Evolutionary conservation across 495 filamentous ascomycete genomes (phyloP).

Genomic region (Haplographium delicatum): DNA sequence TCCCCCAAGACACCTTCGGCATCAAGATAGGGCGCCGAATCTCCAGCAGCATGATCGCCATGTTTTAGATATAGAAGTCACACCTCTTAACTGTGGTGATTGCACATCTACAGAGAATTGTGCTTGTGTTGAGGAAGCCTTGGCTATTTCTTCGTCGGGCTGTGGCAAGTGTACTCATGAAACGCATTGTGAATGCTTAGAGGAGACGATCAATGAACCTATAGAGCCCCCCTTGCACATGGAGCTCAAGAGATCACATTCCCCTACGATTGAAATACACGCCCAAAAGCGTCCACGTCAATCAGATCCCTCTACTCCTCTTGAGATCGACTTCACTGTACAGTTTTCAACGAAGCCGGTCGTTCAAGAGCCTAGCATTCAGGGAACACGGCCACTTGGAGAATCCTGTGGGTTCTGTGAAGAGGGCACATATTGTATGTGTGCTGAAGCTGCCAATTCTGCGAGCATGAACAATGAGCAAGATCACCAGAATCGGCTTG

Average conservation of each 20-base stretch:
- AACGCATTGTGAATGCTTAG: slow-evolving; percentile 63
- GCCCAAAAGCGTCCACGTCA: slow-evolving; percentile 27
- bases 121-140: slow-evolving; percentile 46
- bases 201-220: slow-evolving; percentile 47
- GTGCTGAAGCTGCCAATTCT: slow-evolving; percentile 62
- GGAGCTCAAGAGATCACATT: slow-evolving; percentile 38
- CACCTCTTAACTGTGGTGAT: slow-evolving; percentile 39
- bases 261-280: slow-evolving; percentile 25
- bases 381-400: not conserved
- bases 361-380: slow-evolving; percentile 21
- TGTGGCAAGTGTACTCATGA: slow-evolving; percentile 59
- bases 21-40: slow-evolving; percentile 2
- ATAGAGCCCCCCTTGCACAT: slow-evolving; percentile 1
- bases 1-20: slow-evolving; percentile 21
- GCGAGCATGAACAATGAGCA: slow-evolving; percentile 20
- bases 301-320: slow-evolving; percentile 32
- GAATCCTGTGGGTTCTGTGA: slow-evolving; percentile 87
- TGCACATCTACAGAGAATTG: slow-evolving; percentile 45
- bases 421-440: slow-evolving; percentile 79
- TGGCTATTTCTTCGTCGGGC: slow-evolving; percentile 39
- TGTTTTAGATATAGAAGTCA: no score
- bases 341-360: slow-evolving; percentile 49
- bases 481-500: slow-evolving; percentile 40
- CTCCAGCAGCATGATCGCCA: not conserved
- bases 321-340: slow-evolving; percentile 71